Evolutionary conservation across 176 grass and related monocot genomes (phyloP).

Genomic region (Carex cristatella): DNA sequence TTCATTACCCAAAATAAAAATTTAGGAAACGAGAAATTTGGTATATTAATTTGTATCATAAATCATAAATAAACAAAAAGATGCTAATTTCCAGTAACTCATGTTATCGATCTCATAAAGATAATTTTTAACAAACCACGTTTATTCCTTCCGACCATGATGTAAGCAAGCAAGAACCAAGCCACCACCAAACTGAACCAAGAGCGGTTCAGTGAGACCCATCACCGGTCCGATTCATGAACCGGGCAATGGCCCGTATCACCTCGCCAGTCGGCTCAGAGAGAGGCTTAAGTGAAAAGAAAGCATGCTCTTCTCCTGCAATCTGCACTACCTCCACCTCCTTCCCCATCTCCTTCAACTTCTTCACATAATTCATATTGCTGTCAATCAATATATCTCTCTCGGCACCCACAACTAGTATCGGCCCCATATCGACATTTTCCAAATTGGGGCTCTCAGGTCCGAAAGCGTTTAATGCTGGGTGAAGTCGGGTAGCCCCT

Average conservation of each 20-base stretch:
- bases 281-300: conserved; percentile 30
- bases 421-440: conserved; percentile 14
- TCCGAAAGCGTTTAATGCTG: conserved; percentile 24
- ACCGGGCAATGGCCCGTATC: conserved; percentile 14
- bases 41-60: too few species aligned
- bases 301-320: conserved; percentile 40
- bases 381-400: conserved; percentile 35
- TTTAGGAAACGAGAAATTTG: too few species aligned
- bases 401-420: conserved; percentile 38
- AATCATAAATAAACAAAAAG: not conserved
- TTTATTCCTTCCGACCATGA: too few species aligned
- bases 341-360: conserved; percentile 34
- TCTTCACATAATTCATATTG: conserved; percentile 31
- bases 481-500: conserved; percentile 30
- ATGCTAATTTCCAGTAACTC: not conserved
- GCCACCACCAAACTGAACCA: not conserved
- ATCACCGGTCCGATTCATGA: conserved; percentile 1
- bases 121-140: too few species aligned
- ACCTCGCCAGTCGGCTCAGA: conserved; percentile 23
- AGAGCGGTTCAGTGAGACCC: not conserved
- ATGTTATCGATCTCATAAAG: too few species aligned
- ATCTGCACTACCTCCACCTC: conserved; percentile 28
- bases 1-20: too few species aligned
- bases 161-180: too few species aligned
- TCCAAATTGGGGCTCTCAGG: conserved; percentile 23